Evolutionary conservation across 2,329 filamentous ascomycete genomes (phyloP), one percentile per base, ranked within the genome.

Genomic region (Beauveria rudraprayagi): DNA sequence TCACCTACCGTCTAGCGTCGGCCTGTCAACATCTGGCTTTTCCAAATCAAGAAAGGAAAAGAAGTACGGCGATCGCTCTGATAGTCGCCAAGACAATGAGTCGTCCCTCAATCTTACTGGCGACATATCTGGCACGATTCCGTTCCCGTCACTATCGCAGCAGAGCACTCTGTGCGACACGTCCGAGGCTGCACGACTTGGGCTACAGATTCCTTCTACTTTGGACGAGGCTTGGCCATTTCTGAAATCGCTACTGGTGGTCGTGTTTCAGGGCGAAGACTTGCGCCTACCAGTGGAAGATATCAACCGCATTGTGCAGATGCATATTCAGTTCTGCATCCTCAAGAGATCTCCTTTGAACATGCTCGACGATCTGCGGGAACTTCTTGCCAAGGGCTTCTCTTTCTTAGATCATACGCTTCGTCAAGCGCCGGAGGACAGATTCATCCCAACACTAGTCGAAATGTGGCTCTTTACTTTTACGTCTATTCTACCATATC

Each of bases 381-480:
- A 93, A 66, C 79, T 94, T 4, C 77, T 94, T 2, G 76, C 80
- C n/a, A 89, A 90, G 0, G 94, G 94, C 1, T 99, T 97, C 70
- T 81, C 83, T 34, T 92, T 89, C 2, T 80, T 99, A 2, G 93
- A 96, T 66, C 89, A 92, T 65, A 92, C 90, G 0, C 77, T 97
- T 19, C 84, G 87, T 55, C 84, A 85, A 51, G 86, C 91, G 0
- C 82, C 91, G 0, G 93, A 97, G 69, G 92, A 96, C 63, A 84
- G 88, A 40, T 83, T 97, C n/a, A 91, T 97, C 24, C 90, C 91
- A 0, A 86, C 91, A 61, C 80, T 99, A 1, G 93, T 97, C 2
- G 91, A 96, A 70, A 86, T 97, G 70, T 99, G 94, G 94, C 84
- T 95, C 62, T 87, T 94, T 52, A 92, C 94, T 0, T 97, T 97